Percentiles rank a stretch among this genome's conserved stretches.
Evolutionary conservation across 2,329 filamentous ascomycete species (phyloP).

Genomic region (Teratosphaeria epicoccoides): DNA sequence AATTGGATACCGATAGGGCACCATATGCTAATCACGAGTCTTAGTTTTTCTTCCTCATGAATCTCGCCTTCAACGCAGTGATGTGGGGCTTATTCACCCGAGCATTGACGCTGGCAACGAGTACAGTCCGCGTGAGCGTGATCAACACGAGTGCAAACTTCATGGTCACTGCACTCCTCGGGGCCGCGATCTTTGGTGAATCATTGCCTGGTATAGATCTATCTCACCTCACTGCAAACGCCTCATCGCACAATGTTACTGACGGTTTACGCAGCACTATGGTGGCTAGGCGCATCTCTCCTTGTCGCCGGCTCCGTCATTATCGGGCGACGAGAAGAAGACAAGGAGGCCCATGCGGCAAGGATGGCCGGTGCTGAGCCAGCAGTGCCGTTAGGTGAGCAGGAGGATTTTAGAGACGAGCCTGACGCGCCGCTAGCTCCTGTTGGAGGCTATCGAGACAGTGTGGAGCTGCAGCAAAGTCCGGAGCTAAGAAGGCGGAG

Average conservation of each 20-base stretch:
- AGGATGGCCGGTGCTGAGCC: conserved; percentile 12
- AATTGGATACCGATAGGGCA: not conserved
- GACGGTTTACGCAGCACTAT: conserved; percentile 37
- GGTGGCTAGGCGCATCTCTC: conserved; percentile 65
- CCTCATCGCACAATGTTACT: not conserved
- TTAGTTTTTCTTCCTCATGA: conserved; percentile 61
- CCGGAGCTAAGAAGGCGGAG: not conserved
- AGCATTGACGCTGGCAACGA: conserved; percentile 61
- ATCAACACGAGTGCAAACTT: conserved; percentile 79
- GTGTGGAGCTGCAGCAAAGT: conserved; percentile 5
- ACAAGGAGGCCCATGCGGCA: conserved; percentile 19
- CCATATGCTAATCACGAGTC: not conserved
- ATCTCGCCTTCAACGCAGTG: conserved; percentile 63
- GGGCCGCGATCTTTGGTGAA: conserved; percentile 61
- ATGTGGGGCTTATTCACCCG: conserved; percentile 81
- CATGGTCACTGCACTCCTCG: conserved; percentile 63
- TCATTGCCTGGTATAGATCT: conserved; percentile 42
- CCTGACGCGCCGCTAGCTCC: conserved; percentile 18
- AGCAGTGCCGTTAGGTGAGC: conserved; percentile 5
- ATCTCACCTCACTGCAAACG: not conserved
- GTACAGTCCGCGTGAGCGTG: conserved; percentile 69
- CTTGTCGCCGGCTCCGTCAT: conserved; percentile 69
- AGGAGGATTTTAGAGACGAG: conserved; percentile 20
- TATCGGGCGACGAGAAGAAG: conserved; percentile 59
- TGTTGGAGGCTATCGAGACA: not conserved